Percentiles rank a stretch among this genome's conserved stretches.
These are phyloP conservation scores for Phanerochaete carnosa DNA, from an alignment of 768 basidiomycete species.

Conservation along the genomic window DNA sequence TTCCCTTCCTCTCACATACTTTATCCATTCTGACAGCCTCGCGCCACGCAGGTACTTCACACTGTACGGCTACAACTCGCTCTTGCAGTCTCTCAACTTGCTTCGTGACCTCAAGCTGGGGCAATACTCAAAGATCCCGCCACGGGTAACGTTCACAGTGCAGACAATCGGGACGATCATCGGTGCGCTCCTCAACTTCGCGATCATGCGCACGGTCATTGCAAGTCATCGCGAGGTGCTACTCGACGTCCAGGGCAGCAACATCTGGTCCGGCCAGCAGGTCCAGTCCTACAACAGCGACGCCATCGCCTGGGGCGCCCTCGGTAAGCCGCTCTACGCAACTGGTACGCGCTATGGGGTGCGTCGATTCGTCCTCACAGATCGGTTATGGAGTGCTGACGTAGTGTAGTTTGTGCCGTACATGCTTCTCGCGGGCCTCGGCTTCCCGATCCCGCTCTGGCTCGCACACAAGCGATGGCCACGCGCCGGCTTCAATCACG, in stretches of 20 bases:
- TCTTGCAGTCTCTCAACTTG: slow-evolving; percentile 42
- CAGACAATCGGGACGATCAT: slow-evolving; percentile 54
- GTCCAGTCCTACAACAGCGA: slow-evolving; percentile 47
- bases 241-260: slow-evolving; percentile 45
- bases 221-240: slow-evolving; percentile 38
- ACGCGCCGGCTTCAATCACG: slow-evolving; percentile 38
- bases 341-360: slow-evolving; percentile 41
- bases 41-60: neutral
- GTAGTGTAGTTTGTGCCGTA: slow-evolving; percentile 48
- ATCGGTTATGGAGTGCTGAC: slow-evolving; percentile 11
- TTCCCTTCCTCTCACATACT: neutral
- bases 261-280: slow-evolving; percentile 49
- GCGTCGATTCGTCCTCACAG: neutral
- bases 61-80: slow-evolving; percentile 38
- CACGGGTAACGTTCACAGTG: slow-evolving; percentile 57
- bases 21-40: neutral
- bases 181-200: slow-evolving; percentile 40
- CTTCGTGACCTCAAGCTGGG: slow-evolving; percentile 57
- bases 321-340: slow-evolving; percentile 44
- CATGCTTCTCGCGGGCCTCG: slow-evolving; percentile 45
- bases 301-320: slow-evolving; percentile 54
- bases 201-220: slow-evolving; percentile 34
- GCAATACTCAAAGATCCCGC: slow-evolving; percentile 56
- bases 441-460: slow-evolving; percentile 52
- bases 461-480: slow-evolving; percentile 43